These are phyloP conservation scores for Apophysomyces sp. DNA, from an alignment of 371 early-diverging fungal genomes.

Conservation along the genomic window DNA sequence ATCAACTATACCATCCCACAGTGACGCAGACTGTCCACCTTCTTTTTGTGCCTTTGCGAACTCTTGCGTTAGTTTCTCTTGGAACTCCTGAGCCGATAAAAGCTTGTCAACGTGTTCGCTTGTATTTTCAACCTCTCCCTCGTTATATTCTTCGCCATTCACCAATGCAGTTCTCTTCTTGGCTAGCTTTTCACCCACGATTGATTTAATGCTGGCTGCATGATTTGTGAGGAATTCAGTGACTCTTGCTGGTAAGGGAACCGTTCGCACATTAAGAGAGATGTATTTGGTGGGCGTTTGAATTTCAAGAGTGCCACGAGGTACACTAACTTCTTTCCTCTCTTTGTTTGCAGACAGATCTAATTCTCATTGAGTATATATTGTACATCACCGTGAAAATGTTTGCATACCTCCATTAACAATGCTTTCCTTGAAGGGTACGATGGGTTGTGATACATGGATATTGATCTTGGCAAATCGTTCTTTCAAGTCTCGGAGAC, in stretches of 20 bases:
- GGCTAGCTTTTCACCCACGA: constrained; percentile 54
- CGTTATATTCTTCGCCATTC: constrained; percentile 15
- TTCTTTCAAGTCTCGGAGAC: constrained; percentile 92
- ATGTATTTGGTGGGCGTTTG: constrained; percentile 63
- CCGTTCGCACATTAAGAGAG: constrained; percentile 71
- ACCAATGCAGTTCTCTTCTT: constrained; percentile 17
- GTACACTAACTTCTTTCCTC: constrained; percentile 42
- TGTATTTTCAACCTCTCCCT: constrained; percentile 9
- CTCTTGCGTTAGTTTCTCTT: constrained; percentile 35
- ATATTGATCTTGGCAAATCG: constrained; percentile 93
- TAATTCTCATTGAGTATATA: background rate
- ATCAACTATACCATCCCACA: constrained; percentile 52
- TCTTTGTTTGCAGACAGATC: constrained; percentile 45
- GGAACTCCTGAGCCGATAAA: constrained; percentile 31
- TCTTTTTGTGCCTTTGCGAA: constrained; percentile 47
- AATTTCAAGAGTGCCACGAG: constrained; percentile 60
- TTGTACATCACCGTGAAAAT: background rate
- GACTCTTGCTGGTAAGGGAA: constrained; percentile 79
- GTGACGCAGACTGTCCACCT: constrained; percentile 40
- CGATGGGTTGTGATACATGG: constrained; percentile 91
- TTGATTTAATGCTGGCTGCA: constrained; percentile 59
- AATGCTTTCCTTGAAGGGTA: constrained; percentile 97
- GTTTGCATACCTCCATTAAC: constrained; percentile 32
- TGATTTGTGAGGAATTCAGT: constrained; percentile 61
- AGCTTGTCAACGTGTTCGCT: constrained; percentile 14